Evolutionary conservation across 306 rosid genomes (phyloP).

Genomic region (Cajanus cajan): DNA sequence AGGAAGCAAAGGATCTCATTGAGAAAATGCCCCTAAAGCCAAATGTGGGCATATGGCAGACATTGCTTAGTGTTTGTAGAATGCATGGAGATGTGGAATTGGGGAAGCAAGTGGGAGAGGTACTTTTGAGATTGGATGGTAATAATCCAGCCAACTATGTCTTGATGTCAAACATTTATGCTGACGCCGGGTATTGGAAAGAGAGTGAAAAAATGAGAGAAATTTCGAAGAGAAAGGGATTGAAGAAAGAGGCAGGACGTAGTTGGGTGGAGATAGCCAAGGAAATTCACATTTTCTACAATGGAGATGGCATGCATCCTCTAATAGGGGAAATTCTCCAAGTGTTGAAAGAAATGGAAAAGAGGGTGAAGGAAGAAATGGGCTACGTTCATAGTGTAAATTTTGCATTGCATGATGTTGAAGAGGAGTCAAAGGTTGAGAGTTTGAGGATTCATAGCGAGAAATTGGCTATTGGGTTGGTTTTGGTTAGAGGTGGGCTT

Average conservation of each 20-base stretch:
- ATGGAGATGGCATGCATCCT: slow-evolving; percentile 51
- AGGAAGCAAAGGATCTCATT: slow-evolving; percentile 57
- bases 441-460: slow-evolving; percentile 67
- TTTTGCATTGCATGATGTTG: slow-evolving; percentile 62
- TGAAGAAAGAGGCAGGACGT: slow-evolving; percentile 63
- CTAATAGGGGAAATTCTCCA: slow-evolving; percentile 49
- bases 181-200: slow-evolving; percentile 62
- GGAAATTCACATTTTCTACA: slow-evolving; percentile 58
- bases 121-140: slow-evolving; percentile 46
- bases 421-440: slow-evolving; percentile 63
- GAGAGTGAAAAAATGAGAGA: slow-evolving; percentile 57
- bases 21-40: slow-evolving; percentile 60
- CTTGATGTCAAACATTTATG: slow-evolving; percentile 60
- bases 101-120: slow-evolving; percentile 56
- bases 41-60: slow-evolving; percentile 62
- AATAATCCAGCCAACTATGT: slow-evolving; percentile 58
- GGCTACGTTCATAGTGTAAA: slow-evolving; percentile 49
- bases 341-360: slow-evolving; percentile 54
- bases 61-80: slow-evolving; percentile 62
- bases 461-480: slow-evolving; percentile 70
- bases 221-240: slow-evolving; percentile 45
- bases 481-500: slow-evolving; percentile 42
- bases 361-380: slow-evolving; percentile 48
- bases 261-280: slow-evolving; percentile 72
- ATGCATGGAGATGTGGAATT: slow-evolving; percentile 57